Evolutionary conservation across 495 filamentous ascomycete species (phyloP).

Genomic region (Tuber aestivum): DNA sequence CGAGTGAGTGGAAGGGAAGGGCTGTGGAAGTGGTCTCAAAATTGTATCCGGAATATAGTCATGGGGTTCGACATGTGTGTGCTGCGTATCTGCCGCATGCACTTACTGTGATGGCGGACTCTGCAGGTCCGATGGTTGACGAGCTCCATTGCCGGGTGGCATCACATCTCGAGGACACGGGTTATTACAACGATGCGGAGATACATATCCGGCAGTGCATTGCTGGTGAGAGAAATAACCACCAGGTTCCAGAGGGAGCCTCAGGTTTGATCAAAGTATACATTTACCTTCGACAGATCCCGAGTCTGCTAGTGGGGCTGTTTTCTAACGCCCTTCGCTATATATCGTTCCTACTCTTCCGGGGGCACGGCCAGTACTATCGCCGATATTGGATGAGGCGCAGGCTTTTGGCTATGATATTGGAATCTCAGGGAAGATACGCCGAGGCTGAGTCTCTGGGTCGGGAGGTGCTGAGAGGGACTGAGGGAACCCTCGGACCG

Average conservation of each 20-base stretch:
- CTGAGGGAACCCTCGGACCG: constrained; percentile 11
- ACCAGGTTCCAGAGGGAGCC: background rate
- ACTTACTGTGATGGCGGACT: background rate
- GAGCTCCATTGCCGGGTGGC: constrained; percentile 4
- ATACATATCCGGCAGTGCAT: constrained; percentile 4
- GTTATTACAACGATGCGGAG: constrained; percentile 6
- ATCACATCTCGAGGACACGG: background rate
- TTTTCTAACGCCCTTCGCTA: background rate
- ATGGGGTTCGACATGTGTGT: constrained; percentile 11
- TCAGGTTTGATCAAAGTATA: background rate
- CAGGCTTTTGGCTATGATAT: constrained; percentile 10
- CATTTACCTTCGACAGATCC: background rate
- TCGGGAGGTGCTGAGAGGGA: constrained; percentile 13
- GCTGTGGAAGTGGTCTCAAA: constrained; percentile 3
- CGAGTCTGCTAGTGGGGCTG: background rate
- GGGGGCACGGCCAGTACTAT: background rate
- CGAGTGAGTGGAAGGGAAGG: background rate
- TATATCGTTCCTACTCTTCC: background rate
- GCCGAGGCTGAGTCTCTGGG: constrained; percentile 32
- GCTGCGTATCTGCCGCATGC: constrained; percentile 16
- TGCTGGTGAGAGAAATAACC: background rate
- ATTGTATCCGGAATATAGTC: background rate
- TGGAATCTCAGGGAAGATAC: constrained; percentile 38
- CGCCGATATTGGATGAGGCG: background rate
- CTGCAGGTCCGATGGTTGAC: background rate